These are phyloP conservation scores for Xylaria sp. DNA, from an alignment of 495 filamentous ascomycete species.

Conservation along the genomic window DNA sequence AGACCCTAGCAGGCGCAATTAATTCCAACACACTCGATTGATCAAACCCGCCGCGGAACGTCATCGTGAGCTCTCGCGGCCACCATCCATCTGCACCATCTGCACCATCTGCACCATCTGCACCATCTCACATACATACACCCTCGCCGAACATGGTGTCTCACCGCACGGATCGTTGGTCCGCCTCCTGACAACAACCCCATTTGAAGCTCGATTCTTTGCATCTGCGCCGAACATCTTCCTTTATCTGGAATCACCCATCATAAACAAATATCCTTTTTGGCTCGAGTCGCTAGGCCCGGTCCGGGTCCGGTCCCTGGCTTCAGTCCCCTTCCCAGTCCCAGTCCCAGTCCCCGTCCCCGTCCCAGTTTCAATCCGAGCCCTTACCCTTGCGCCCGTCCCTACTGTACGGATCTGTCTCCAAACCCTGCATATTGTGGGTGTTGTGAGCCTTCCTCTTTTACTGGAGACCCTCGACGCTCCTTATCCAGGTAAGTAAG, in stretches of 20 bases:
- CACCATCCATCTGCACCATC: conserved; percentile 10
- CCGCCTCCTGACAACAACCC: conserved; percentile 13
- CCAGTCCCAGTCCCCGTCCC: too few relatives aligned
- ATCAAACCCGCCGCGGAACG: conserved; percentile 25
- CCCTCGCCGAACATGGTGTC: conserved; percentile 10
- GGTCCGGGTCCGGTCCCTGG: not conserved
- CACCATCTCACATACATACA: too few relatives aligned
- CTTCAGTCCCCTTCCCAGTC: not conserved
- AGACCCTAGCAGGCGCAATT: conserved; percentile 4
- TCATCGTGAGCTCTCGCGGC: conserved; percentile 22
- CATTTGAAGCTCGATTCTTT: not conserved
- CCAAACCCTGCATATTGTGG: not conserved
- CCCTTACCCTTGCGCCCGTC: not conserved
- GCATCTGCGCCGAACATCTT: not conserved
- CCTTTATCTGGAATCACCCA: not conserved
- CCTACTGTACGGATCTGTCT: not conserved
- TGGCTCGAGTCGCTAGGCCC: not conserved
- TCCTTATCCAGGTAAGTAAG: too few relatives aligned
- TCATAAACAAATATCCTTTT: not conserved
- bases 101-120: too few relatives aligned
- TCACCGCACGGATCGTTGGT: not conserved
- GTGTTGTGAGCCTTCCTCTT: not conserved
- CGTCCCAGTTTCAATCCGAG: not conserved
- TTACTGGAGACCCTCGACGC: not conserved
- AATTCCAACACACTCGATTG: conserved; percentile 17